These are phyloP conservation scores for Debaryomyces subglobosus DNA, from an alignment of 1,139 yeast species.

Conservation along the genomic window DNA sequence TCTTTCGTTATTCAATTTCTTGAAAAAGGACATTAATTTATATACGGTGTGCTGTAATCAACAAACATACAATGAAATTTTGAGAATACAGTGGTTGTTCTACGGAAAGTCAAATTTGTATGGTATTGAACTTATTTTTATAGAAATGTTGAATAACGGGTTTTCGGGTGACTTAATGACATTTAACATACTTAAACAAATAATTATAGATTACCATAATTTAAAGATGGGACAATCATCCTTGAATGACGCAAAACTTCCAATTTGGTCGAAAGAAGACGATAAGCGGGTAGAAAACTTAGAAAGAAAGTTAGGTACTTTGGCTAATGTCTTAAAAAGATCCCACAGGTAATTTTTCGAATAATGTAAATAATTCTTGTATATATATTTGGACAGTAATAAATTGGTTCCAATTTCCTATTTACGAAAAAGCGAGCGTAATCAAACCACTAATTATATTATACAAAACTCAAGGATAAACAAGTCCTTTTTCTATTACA, in stretches of 20 bases:
- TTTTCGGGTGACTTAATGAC: constrained; percentile 42
- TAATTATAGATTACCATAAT: constrained; percentile 39
- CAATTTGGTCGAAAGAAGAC: constrained; percentile 43
- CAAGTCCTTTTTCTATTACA: background rate
- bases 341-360: background rate
- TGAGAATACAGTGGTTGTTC: constrained; percentile 42
- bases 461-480: background rate
- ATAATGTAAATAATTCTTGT: background rate
- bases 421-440: constrained; percentile 2
- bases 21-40: constrained; percentile 36
- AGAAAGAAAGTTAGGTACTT: constrained; percentile 22
- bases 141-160: constrained; percentile 49
- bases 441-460: background rate
- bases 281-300: constrained; percentile 35
- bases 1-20: constrained; percentile 36
- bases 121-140: constrained; percentile 35
- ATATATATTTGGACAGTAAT: background rate
- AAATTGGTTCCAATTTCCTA: constrained; percentile 4
- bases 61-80: constrained; percentile 44
- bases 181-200: constrained; percentile 38
- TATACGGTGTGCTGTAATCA: constrained; percentile 45
- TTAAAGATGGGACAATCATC: constrained; percentile 34
- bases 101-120: constrained; percentile 41
- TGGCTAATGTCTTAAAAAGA: constrained; percentile 10
- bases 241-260: constrained; percentile 22